phyloP scores from a whole-genome alignment of 805 yeast species.

The Kazachstania africana region DNA sequence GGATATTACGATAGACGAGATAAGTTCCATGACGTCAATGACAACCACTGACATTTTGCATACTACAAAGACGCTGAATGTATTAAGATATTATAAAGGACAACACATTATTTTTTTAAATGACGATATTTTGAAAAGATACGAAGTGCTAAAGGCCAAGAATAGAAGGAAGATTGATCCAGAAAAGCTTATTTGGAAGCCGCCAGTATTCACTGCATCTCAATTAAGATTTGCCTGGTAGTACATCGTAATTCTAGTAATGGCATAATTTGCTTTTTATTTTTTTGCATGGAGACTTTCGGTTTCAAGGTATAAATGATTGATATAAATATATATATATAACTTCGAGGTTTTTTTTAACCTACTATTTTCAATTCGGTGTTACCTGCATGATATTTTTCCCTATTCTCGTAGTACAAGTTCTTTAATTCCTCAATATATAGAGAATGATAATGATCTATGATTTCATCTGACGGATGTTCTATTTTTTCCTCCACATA shows the following conservation, averaged over 20 bases:
- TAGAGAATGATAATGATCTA: constrained; percentile 59
- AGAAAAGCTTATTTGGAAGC: constrained; percentile 70
- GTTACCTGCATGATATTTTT: constrained; percentile 29
- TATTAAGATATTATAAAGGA: constrained; percentile 86
- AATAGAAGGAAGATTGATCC: constrained; percentile 71
- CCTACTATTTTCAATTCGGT: constrained; percentile 21
- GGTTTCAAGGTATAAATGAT: no score
- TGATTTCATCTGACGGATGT: constrained; percentile 35
- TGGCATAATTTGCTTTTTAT: no score
- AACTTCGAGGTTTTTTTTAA: constrained; percentile 1
- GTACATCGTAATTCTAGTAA: no score
- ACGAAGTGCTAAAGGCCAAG: constrained; percentile 59
- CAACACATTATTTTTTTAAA: constrained; percentile 85
- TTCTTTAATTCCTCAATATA: constrained; percentile 54
- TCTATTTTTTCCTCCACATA: constrained; percentile 37
- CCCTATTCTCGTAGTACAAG: constrained; percentile 58
- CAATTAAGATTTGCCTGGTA: constrained; percentile 94
- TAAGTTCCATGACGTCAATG: constrained; percentile 79
- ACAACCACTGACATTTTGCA: constrained; percentile 92
- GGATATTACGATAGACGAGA: constrained; percentile 81
- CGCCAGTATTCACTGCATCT: constrained; percentile 89
- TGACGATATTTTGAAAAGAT: constrained; percentile 66
- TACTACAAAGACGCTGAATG: constrained; percentile 82
- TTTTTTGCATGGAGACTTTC: no score
- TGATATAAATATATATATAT: background rate